A percentile compares a stretch with the other conserved stretches of the same genome.
Conservation (phyloP, 495 filamentous ascomycete species). For the Neurospora intermedia region DNA sequence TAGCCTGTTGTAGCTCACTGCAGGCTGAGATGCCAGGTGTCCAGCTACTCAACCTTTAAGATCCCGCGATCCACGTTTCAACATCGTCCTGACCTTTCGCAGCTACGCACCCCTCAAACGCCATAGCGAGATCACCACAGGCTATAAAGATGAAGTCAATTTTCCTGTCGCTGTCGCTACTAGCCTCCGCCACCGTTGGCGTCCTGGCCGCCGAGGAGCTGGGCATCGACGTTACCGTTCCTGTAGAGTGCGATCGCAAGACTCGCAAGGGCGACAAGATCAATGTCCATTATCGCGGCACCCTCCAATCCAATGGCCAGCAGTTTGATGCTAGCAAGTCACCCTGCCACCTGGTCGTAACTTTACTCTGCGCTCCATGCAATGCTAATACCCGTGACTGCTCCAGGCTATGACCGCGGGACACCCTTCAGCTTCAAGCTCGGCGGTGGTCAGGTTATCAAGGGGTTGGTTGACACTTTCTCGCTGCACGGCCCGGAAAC, state of each 20-base stretch:
- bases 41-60: not conserved
- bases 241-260: conserved; percentile 58
- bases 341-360: not conserved
- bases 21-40: not conserved
- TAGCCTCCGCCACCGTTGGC: conserved; percentile 41
- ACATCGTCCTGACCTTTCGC: not conserved
- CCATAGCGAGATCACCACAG: not conserved
- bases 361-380: conserved; percentile 1
- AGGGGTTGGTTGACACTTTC: conserved; percentile 46
- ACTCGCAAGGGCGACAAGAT: conserved; percentile 68
- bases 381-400: conserved; percentile 21
- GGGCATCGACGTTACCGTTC: conserved; percentile 62
- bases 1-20: not conserved
- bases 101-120: not conserved
- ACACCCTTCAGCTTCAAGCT: conserved; percentile 68
- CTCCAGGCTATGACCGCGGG: conserved; percentile 55
- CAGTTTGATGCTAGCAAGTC: conserved; percentile 48
- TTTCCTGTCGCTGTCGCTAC: conserved; percentile 44
- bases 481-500: not conserved
- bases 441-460: conserved; percentile 74
- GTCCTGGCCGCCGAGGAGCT: conserved; percentile 46
- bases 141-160: conserved; percentile 39
- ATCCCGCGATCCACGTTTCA: not conserved
- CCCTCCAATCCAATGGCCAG: conserved; percentile 45
- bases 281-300: conserved; percentile 80